Evolutionary conservation across 208 protist species (phyloP).

Genomic region (Acanthamoeba triangularis): DNA sequence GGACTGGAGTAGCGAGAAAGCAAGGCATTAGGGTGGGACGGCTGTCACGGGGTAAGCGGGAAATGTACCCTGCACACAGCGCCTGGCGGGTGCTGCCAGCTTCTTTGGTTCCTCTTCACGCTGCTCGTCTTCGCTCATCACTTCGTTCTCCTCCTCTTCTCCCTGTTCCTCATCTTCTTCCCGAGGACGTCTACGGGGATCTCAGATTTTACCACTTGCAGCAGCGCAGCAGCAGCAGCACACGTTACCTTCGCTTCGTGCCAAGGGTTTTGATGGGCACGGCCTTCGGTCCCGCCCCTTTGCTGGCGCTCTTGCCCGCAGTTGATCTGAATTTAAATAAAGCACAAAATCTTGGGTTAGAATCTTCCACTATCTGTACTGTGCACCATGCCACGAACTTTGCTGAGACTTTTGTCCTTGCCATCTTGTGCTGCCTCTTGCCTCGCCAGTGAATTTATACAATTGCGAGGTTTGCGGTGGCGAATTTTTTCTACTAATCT

Average conservation of each 20-base stretch:
- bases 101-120: not conserved
- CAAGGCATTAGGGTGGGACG: not conserved
- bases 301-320: not conserved
- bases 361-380: too few relatives aligned
- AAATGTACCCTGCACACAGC: conserved; percentile 52
- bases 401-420: not conserved
- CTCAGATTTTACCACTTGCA: not conserved
- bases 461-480: not conserved
- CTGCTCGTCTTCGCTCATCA: conserved; percentile 15
- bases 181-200: not conserved
- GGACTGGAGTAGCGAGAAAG: not conserved
- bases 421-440: not conserved
- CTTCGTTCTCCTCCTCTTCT: not conserved
- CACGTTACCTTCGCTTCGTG: not conserved
- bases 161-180: not conserved
- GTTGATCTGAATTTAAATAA: not conserved
- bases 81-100: conserved; percentile 24
- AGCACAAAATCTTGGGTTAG: too few relatives aligned
- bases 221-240: not conserved
- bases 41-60: not conserved
- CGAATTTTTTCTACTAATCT: not conserved
- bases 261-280: not conserved
- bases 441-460: not conserved
- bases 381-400: not conserved
- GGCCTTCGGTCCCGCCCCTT: not conserved